phyloP scores from a whole-genome alignment of 768 basidiomycete genomes.

The Tulasnella sp. region DNA sequence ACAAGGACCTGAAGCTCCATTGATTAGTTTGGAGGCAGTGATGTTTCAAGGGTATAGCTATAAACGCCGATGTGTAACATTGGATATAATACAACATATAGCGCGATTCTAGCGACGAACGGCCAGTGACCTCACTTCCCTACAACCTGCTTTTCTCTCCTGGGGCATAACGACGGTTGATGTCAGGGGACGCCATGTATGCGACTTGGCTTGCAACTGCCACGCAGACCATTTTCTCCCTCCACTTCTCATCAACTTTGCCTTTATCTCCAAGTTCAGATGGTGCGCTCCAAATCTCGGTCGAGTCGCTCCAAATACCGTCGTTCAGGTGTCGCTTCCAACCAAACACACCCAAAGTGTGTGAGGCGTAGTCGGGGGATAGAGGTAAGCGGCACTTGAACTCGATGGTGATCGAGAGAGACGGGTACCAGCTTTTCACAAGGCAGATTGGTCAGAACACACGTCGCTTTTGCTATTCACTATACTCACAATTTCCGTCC shows the following conservation, averaged over 20 bases:
- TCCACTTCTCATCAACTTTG: conserved; percentile 5
- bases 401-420: not conserved
- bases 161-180: not conserved
- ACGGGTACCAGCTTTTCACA: not conserved
- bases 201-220: conserved; percentile 3
- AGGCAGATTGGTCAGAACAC: not conserved
- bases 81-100: not conserved
- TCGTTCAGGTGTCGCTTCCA: not conserved
- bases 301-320: not conserved
- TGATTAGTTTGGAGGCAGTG: not conserved
- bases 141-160: not conserved
- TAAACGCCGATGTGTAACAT: not conserved
- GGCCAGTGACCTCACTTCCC: not conserved
- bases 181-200: not conserved
- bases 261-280: not conserved
- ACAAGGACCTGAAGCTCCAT: not conserved
- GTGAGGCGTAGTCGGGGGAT: not conserved
- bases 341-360: not conserved
- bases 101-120: not conserved
- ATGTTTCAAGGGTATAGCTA: not conserved
- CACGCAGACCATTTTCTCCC: conserved; percentile 15
- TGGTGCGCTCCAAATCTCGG: not conserved
- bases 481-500: not conserved
- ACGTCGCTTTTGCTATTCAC: too few species aligned
- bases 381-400: conserved; percentile 12